phyloP scores from a whole-genome alignment of 2,329 filamentous ascomycete species.

The Ilyonectria destructans region DNA sequence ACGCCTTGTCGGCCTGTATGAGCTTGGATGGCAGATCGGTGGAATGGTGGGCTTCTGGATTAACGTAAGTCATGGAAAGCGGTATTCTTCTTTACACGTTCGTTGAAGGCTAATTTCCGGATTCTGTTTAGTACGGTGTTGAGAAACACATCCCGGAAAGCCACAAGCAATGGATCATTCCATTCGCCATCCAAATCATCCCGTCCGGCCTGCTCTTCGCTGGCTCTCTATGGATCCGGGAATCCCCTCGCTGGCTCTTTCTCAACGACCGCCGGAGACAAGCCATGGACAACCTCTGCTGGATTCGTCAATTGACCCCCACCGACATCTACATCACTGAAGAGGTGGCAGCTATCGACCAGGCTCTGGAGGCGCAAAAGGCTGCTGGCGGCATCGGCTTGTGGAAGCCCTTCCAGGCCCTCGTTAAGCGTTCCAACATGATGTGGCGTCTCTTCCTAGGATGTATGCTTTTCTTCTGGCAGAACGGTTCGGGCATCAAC shows the following conservation, averaged over 20 bases:
- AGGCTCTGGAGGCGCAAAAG: constrained; percentile 68
- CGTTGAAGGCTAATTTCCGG: background rate
- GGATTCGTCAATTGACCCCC: constrained; percentile 66
- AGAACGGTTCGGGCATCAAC: constrained; percentile 72
- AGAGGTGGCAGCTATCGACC: constrained; percentile 41
- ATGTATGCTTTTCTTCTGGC: constrained; percentile 77
- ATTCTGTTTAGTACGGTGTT: constrained; percentile 32
- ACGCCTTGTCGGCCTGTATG: constrained; percentile 69
- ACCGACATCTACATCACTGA: constrained; percentile 62
- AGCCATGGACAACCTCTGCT: constrained; percentile 67
- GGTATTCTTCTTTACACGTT: background rate
- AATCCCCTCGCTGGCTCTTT: constrained; percentile 75
- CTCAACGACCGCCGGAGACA: constrained; percentile 67
- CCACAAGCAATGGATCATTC: constrained; percentile 62
- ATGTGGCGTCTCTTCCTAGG: constrained; percentile 76
- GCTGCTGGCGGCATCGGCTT: constrained; percentile 71
- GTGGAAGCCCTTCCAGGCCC: constrained; percentile 44
- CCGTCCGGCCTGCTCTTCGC: constrained; percentile 67
- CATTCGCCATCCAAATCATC: constrained; percentile 70
- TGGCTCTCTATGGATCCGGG: constrained; percentile 65
- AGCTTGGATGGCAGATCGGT: constrained; percentile 69
- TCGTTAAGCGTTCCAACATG: constrained; percentile 58
- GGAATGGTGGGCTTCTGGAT: constrained; percentile 68
- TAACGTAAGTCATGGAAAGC: constrained; percentile 51
- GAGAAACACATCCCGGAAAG: constrained; percentile 41